phyloP scores from a whole-genome alignment of 139 green algal species.

The Yamagishiella unicocca region DNA sequence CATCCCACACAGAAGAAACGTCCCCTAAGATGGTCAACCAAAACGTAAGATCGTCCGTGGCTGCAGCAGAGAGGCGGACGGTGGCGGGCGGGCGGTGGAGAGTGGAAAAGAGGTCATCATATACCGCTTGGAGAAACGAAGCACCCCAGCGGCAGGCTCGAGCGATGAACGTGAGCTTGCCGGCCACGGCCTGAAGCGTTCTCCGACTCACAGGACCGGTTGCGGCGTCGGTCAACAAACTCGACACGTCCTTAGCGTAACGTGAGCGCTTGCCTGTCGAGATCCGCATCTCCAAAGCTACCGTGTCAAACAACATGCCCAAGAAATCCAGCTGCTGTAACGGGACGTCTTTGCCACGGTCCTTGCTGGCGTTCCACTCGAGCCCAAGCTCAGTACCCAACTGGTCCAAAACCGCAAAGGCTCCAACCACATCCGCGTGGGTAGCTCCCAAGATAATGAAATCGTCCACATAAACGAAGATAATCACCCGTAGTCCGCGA shows the following conservation, averaged over 20 bases:
- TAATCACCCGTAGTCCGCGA: background rate
- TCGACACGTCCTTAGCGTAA: background rate
- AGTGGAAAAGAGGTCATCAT: background rate
- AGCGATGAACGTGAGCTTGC: background rate
- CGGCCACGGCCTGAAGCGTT: background rate
- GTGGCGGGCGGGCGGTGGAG: background rate
- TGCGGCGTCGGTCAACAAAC: background rate
- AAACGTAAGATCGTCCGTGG: background rate
- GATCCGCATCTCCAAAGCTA: background rate
- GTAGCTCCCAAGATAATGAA: background rate
- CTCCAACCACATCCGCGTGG: background rate
- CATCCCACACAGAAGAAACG: background rate
- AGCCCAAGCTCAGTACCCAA: background rate
- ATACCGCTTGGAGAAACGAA: background rate
- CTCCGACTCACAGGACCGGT: background rate
- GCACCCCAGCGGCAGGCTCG: constrained; percentile 36
- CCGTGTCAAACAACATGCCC: background rate
- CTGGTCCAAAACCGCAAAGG: background rate
- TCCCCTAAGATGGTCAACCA: background rate
- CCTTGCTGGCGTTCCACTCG: background rate
- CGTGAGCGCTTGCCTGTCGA: background rate
- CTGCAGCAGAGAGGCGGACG: background rate
- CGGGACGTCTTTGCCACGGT: background rate
- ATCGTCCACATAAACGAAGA: background rate
- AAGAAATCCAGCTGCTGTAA: background rate